Evolutionary conservation across 805 yeast species (phyloP).

Genomic region (Candida glaebosa): DNA sequence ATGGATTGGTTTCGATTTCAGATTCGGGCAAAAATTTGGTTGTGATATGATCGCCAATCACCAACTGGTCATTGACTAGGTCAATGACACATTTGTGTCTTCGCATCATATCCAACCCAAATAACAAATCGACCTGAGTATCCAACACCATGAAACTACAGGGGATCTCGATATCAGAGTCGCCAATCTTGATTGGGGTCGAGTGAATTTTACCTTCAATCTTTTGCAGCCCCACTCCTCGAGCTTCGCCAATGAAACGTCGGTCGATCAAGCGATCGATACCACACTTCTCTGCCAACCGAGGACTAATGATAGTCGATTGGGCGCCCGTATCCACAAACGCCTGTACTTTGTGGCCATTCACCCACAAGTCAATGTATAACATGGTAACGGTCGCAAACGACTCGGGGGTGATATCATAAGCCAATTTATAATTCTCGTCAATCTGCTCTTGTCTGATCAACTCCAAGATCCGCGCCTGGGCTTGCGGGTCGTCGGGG

Average conservation of each 20-base stretch:
- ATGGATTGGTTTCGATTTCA: conserved; percentile 49
- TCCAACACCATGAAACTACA: conserved; percentile 51
- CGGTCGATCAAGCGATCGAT: conserved; percentile 71
- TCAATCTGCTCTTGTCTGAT: conserved; percentile 71
- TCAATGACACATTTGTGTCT: conserved; percentile 85
- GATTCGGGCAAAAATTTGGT: conserved; percentile 70
- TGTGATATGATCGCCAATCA: conserved; percentile 65
- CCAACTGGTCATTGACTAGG: conserved; percentile 58
- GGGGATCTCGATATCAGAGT: conserved; percentile 35
- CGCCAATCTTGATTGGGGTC: conserved; percentile 79
- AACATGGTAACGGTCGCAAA: conserved; percentile 83
- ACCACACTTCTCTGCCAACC: conserved; percentile 69
- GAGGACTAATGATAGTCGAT: conserved; percentile 75
- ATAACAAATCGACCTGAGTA: conserved; percentile 64
- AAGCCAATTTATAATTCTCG: conserved; percentile 74
- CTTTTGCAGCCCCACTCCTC: conserved; percentile 83
- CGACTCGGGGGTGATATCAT: conserved; percentile 86
- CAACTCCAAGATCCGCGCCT: conserved; percentile 60
- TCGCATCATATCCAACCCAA: conserved; percentile 89
- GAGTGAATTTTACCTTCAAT: conserved; percentile 85
- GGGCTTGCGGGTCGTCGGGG: conserved; percentile 71
- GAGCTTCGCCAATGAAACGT: conserved; percentile 76
- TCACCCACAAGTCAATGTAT: conserved; percentile 72
- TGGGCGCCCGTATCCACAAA: conserved; percentile 98
- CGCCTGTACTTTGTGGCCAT: conserved; percentile 80